Evolutionary conservation across 2,329 filamentous ascomycete species (phyloP).

Genomic region (Trichoderma atrobrunneum): DNA sequence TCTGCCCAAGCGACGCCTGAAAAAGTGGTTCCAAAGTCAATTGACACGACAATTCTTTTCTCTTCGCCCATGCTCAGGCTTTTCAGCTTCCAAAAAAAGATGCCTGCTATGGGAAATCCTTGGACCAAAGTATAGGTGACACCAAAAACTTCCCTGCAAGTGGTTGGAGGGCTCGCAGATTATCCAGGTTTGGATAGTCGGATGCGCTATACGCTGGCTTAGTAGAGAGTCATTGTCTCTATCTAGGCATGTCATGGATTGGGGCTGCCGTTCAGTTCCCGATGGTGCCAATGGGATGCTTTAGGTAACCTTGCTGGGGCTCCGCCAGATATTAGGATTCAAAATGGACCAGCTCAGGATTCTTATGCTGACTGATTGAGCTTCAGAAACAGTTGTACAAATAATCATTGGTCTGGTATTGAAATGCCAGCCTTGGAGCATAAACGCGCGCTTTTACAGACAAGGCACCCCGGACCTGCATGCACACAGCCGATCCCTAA

Average conservation of each 20-base stretch:
- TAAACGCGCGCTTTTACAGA: slow-evolving; percentile 5
- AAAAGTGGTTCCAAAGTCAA: slow-evolving; percentile 58
- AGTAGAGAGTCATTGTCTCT: slow-evolving; percentile 15
- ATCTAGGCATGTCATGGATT: neutral
- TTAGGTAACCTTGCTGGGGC: neutral
- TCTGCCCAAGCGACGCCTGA: slow-evolving; percentile 54
- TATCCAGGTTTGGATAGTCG: neutral
- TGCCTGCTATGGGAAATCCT: neutral
- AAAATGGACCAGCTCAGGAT: slow-evolving; percentile 4
- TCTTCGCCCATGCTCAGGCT: slow-evolving; percentile 29
- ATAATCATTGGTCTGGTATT: neutral
- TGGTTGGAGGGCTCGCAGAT: neutral
- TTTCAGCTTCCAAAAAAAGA: slow-evolving; percentile 14
- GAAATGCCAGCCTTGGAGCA: neutral
- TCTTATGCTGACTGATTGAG: slow-evolving; percentile 10
- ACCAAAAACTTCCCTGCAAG: slow-evolving; percentile 1
- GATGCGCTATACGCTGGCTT: slow-evolving; percentile 1
- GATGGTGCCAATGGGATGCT: slow-evolving; percentile 12
- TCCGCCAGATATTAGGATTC: slow-evolving; percentile 14
- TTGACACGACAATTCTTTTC: slow-evolving; percentile 48
- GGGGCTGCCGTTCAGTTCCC: slow-evolving; percentile 1
- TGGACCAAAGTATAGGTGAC: neutral
- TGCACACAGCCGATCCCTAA: slow-evolving; percentile 17
- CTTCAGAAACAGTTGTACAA: neutral
- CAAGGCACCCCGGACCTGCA: slow-evolving; percentile 13